Evolutionary conservation across 495 filamentous ascomycete genomes (phyloP).

Genomic region (Penicillium paxilli): DNA sequence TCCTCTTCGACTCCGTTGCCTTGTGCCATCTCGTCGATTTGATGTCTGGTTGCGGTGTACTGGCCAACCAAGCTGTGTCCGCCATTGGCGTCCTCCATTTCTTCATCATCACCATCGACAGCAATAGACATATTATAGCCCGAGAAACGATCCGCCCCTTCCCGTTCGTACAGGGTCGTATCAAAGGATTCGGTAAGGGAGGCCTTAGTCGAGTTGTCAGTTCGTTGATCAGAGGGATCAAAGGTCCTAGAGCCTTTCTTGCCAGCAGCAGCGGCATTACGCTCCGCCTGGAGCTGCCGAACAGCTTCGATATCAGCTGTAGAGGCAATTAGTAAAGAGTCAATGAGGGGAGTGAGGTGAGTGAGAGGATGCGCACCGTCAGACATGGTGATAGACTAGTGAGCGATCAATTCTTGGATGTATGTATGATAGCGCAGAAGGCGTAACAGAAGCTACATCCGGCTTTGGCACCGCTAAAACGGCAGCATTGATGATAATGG

Average conservation of each 20-base stretch:
- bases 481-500: constrained; percentile 26
- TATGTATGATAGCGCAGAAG: constrained; percentile 30
- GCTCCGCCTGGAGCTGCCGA: constrained; percentile 84
- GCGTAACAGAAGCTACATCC: constrained; percentile 43
- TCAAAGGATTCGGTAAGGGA: constrained; percentile 95
- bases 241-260: constrained; percentile 88
- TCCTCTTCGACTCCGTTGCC: constrained; percentile 87
- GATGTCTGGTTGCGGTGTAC: constrained; percentile 87
- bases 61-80: constrained; percentile 86
- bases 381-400: constrained; percentile 51
- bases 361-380: constrained; percentile 49
- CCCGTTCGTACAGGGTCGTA: constrained; percentile 84
- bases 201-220: constrained; percentile 88
- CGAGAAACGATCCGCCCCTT: constrained; percentile 77
- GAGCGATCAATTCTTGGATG: constrained; percentile 14
- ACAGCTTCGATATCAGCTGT: constrained; percentile 80
- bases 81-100: constrained; percentile 74
- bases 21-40: constrained; percentile 92
- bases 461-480: constrained; percentile 35
- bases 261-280: constrained; percentile 77
- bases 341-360: constrained; percentile 13
- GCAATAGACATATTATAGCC: constrained; percentile 92
- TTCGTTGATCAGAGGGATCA: constrained; percentile 83
- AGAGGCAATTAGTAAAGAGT: constrained; percentile 24
- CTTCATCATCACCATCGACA: constrained; percentile 77